Base-by-base conservation (phyloP, 2,329 filamentous ascomycete species). In the Penicillium glabrum region DNA sequence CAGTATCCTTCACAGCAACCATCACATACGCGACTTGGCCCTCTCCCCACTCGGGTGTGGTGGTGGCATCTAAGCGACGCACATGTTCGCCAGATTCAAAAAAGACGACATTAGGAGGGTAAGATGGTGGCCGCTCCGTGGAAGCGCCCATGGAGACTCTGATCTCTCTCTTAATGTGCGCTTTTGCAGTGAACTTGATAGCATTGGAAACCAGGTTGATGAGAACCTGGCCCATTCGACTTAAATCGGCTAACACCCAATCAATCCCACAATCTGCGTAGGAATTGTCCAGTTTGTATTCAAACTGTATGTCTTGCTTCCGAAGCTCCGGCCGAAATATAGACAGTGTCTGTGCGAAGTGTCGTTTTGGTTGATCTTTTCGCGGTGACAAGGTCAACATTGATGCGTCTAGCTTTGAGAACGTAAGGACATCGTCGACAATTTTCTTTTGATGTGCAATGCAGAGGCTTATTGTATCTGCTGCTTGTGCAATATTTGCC, bases 171-270 rank as follows among this genome's bases (percentile, higher is more conserved):
- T 57, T 44, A 8, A 37, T 46, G 7, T 58, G 45, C 8, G 86
- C 82, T 13, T 78, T 83, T 16, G 80, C 79, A 19, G 90, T 93
- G 68, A 93, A 93, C 66, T 93, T 93, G 71, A 93, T 87, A 0
- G 89, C 89, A 66, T 93, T 93, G 8, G 89, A 90, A 9, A 90
- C 83, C 1, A 93, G 80, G 65, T 93, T 93, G 70, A 93, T 91
- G 3, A 93, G 78, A 1, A 93, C 88, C 71, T 93, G 90, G 51
- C 89, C 82, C 49, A 93, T 85, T 24, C 90, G 82, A 16, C 87
- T 89, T 0, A 90, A 87, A 69, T 93, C 90, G 27, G 91, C 75
- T 50, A 79, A 77, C 13, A 92, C 84, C 79, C 86, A 91, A 35
- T 88, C 84, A 33, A 89, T 76, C 0, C 75, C 75, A 1, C 87